Base-by-base conservation (phyloP, 23 red algal species). In the Gracilaria domingensis region DNA sequence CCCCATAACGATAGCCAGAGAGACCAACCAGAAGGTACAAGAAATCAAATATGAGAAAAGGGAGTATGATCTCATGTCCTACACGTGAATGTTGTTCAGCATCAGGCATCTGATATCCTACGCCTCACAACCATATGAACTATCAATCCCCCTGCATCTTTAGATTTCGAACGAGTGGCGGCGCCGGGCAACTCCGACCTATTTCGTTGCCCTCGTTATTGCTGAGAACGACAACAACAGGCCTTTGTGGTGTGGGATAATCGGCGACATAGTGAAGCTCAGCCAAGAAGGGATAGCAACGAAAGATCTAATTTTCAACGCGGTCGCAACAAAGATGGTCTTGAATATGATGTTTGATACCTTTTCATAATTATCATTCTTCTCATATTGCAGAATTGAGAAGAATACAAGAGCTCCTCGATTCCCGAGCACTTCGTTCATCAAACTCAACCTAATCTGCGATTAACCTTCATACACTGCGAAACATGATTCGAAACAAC, bases 401-500 rank as follows among this genome's bases (percentile, higher is more conserved):
- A 62, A 30, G 24, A 62, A 30, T 62, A 62, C 29, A 62, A 62
- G 59, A 62, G 59, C 29, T 62, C 59, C 0, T 23, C 26, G 29
- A 30, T 62, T 18, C 59, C 24, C 59, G 29, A 1, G 13, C 54
- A 23, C 4, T 62, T 29, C 23, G 12, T 62, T 24, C 7, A 62
- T 8, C 59, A 62, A 18, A 29, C 59, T 4, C 24, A 29, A 62
- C 59, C 14, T 5, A 29, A 4, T 62, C 59, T 62, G 59, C 24
- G 23, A 30, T 62, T 7, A 73, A 44, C 67, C 0, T 73, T 42
- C 11, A 3, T 73, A 23, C 67, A 37, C 18, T 24, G 38, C 20
- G 4, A 40, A 44, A 42, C 67, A 73, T 73, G 67, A 73, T 73
- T 73, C 67, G 67, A 4, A 16, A 73, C 67, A 29, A 73, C 35